These are phyloP conservation scores for Phytophthora cryptogea DNA, from an alignment of 352 stramenopile genomes.

Conservation along the genomic window DNA sequence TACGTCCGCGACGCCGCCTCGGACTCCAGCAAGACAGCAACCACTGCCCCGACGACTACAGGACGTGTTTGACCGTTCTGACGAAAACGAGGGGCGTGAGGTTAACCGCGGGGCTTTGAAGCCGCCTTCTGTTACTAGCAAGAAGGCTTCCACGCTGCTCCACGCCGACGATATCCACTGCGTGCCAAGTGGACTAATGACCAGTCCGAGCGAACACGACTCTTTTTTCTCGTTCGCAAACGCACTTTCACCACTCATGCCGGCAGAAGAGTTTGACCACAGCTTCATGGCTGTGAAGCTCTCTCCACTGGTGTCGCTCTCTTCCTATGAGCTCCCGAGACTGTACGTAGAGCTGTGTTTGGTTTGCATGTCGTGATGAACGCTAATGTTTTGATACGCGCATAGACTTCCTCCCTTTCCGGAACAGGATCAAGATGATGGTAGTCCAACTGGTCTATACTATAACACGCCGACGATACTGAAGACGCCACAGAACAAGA, in stretches of 20 bases:
- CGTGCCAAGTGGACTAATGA: constrained; percentile 39
- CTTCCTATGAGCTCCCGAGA: constrained; percentile 61
- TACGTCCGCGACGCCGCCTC: constrained; percentile 8
- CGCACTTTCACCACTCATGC: constrained; percentile 68
- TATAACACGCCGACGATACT: constrained; percentile 8
- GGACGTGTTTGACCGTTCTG: constrained; percentile 41
- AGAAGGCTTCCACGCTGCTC: constrained; percentile 13
- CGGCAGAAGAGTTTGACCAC: constrained; percentile 62
- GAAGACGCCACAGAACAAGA: constrained; percentile 18
- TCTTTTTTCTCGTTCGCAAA: constrained; percentile 85
- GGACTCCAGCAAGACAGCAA: constrained; percentile 39
- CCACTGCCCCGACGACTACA: constrained; percentile 41
- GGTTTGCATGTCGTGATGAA: neutral
- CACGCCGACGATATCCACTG: constrained; percentile 43
- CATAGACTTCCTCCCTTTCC: constrained; percentile 67
- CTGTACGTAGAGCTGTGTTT: constrained; percentile 47
- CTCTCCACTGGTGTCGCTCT: constrained; percentile 60
- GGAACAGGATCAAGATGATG: constrained; percentile 31
- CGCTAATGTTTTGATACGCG: constrained; percentile 13
- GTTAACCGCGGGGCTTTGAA: constrained; percentile 15
- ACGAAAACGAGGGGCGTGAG: constrained; percentile 18
- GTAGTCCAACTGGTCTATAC: neutral
- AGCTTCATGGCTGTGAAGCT: constrained; percentile 63
- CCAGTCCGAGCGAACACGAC: constrained; percentile 59
- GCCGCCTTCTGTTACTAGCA: constrained; percentile 1